Evolutionary conservation across 2,329 filamentous ascomycete species (phyloP).

Genomic region (Ophiocordyceps camponoti-rufipedis): DNA sequence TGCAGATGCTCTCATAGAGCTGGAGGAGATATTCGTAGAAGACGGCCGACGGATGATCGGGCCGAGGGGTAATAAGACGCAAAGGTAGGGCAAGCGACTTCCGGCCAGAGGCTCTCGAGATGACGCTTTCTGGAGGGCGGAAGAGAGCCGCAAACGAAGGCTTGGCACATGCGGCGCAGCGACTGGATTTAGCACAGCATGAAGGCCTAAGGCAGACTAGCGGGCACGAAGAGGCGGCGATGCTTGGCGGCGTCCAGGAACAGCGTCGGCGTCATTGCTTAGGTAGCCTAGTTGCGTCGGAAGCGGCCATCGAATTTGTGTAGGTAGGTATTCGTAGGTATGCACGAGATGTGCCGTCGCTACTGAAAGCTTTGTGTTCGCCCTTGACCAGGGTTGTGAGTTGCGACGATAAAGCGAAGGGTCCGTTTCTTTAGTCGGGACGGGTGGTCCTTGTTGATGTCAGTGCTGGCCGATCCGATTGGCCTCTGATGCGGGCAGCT

Average conservation of each 20-base stretch:
- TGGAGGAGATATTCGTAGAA: background rate
- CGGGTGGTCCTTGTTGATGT: too few relatives aligned
- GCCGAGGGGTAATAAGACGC: background rate
- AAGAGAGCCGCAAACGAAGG: background rate
- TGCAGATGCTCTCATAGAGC: background rate
- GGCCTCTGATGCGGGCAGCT: too few relatives aligned
- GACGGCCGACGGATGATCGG: background rate
- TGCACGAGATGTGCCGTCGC: too few relatives aligned
- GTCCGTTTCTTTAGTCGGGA: too few relatives aligned
- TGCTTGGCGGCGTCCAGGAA: background rate
- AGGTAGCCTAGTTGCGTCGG: background rate
- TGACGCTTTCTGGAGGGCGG: background rate
- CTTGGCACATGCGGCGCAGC: background rate
- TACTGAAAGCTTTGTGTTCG: too few relatives aligned
- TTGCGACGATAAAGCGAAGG: too few relatives aligned
- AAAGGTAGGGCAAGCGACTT: background rate
- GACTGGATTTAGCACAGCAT: background rate
- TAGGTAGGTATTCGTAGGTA: too few relatives aligned
- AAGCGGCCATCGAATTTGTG: background rate
- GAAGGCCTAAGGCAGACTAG: background rate
- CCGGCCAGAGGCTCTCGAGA: background rate
- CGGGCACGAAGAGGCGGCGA: background rate
- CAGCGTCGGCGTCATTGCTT: background rate
- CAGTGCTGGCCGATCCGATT: too few relatives aligned
- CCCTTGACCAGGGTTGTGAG: too few relatives aligned